Base-by-base conservation (phyloP, 345 rosid species). In the Raphanus sativus region DNA sequence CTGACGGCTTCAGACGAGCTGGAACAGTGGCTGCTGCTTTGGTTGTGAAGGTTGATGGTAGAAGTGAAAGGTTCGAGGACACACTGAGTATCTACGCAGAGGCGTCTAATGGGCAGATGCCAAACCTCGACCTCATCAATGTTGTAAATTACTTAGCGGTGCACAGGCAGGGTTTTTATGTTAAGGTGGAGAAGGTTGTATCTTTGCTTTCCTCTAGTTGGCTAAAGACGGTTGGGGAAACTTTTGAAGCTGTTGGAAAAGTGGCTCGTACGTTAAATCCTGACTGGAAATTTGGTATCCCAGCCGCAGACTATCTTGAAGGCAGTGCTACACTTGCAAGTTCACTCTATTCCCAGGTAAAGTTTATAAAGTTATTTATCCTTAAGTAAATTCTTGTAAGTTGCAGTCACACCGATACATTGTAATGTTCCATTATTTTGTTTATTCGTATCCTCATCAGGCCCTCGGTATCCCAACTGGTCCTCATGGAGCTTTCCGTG, bases 71-170 rank as follows among this genome's bases (percentile, higher is more conserved):
- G 63, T 83, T 83, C 15, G 93, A 89, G 77, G 97, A 92, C 80
- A 85, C 87, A 48, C 77, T 95, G 48, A 82, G 80, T 68, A 87
- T 92, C 76, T 89, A 81, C 78, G 94, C 99, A n/a, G 96, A 92
- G 86, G 97, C 96, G 70, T 91, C 99, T 29, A 92, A 95, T 81
- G 98, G 97, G 54, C 98, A 91, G 85, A 95, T 95, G 99, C 98
- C 98, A 78, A 95, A 95, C 76, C 89, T 95, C 58, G 98, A 95
- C 75, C 90, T 95, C 72, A 86, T 95, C 80, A 95, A 95, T 84
- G 83, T 92, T 75, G 96, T 91, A 71, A 89, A 87, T 82, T 92
- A 89, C 86, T 82, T 95, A 77, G 96, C 91, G 10, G 95, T 89
- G 25, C 96, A 95, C 69, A 84, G 92, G 85, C 96, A 92, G 85